Percentiles rank a stretch among this genome's conserved stretches.
These are phyloP conservation scores for Yamadazyma sp. DNA, from an alignment of 805 yeast species.

Conservation along the genomic window DNA sequence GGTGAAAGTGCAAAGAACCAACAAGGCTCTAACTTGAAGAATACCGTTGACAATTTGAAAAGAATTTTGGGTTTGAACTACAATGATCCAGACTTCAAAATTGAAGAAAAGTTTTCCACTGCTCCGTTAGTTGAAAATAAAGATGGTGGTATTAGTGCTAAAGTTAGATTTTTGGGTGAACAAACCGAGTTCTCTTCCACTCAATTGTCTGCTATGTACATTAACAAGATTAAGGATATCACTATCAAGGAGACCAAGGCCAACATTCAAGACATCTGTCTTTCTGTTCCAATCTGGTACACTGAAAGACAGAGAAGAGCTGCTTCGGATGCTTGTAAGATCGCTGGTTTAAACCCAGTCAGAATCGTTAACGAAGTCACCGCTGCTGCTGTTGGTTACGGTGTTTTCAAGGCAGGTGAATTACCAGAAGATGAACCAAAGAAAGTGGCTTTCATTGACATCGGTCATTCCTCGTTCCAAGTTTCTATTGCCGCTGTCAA, in stretches of 20 bases:
- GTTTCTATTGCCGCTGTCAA: conserved; percentile 87
- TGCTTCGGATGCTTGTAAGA: conserved; percentile 88
- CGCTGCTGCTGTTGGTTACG: conserved; percentile 99
- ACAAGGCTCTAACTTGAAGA: conserved; percentile 93
- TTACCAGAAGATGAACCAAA: conserved; percentile 92
- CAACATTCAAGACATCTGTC: conserved; percentile 80
- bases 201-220: conserved; percentile 93
- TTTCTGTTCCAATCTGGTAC: conserved; percentile 97
- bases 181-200: conserved; percentile 78
- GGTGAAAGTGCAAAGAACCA: conserved; percentile 97
- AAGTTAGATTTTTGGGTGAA: conserved; percentile 82
- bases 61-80: conserved; percentile 81
- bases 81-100: conserved; percentile 72
- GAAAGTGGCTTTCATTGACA: conserved; percentile 90
- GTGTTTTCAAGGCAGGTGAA: conserved; percentile 92
- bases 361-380: conserved; percentile 96
- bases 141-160: conserved; percentile 77
- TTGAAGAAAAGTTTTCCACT: conserved; percentile 74
- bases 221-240: conserved; percentile 83
- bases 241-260: conserved; percentile 81
- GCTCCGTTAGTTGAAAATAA: conserved; percentile 66
- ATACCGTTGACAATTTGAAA: conserved; percentile 93
- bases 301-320: conserved; percentile 96
- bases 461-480: conserved; percentile 95
- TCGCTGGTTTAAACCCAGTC: conserved; percentile 97